Evolutionary conservation across 352 stramenopile species (phyloP), one percentile per base, ranked within the genome.

Genomic region (Pythium brassicae): DNA sequence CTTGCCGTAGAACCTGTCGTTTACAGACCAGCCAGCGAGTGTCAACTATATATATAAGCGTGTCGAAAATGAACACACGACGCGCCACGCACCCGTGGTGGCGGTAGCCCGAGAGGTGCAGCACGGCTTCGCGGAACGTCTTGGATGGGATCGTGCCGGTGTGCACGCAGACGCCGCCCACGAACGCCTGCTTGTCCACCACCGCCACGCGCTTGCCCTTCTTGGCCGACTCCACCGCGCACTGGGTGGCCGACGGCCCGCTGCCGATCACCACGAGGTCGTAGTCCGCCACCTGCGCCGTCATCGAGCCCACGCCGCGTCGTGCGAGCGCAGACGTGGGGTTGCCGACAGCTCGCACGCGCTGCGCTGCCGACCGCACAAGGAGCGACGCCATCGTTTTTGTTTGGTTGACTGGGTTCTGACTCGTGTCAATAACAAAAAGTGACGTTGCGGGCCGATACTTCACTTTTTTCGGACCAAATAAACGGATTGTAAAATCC

Each of bases 81-180:
- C n/a, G n/a, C n/a, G n/a, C n/a, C n/a, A n/a, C 45, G 22, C 47
- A 84, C 61, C 87, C 83, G 53, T 94, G 85, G 68, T 97, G 88
- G 35, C 87, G 76, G 65, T 91, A 96, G n/a, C 86, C 88, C 9
- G 87, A 94, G 26, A 97, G 72, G 54, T 97, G 87, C 29, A 97
- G 65, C 56, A 97, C 83, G 22, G 88, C 87, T 65, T 97, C 88
- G 22, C 88, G 86, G 66, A 97, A 97, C 8, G 88, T 97, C 66
- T 94, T 94, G 68, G 81, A 92, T 51, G 84, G 83, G 67, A 94
- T 92, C 2, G 84, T 94, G 52, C 84, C 84, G 35, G 84, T 93
- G 69, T 94, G 84, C 34, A 92, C 84, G 53, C 84, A 94, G 32
- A 94, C 84, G 55, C 84, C 84, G 48, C 84, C 84, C 23, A 90